Evolutionary conservation across 257 asterid species (phyloP).

Genomic region (Asclepias syriaca): DNA sequence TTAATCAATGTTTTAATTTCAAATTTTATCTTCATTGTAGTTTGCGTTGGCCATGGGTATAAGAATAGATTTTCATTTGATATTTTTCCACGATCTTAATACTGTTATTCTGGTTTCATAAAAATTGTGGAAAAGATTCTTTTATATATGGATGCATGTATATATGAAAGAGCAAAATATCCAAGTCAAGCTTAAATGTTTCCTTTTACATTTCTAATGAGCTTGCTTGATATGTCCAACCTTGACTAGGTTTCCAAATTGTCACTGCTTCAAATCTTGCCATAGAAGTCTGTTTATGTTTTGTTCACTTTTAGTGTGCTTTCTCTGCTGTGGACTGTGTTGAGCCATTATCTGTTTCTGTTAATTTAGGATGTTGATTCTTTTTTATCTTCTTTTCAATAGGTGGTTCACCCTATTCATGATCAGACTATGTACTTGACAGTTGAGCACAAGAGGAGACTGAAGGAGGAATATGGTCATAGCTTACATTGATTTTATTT

Average conservation of each 20-base stretch:
- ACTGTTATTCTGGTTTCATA: too few relatives aligned
- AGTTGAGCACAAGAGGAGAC: constrained; percentile 64
- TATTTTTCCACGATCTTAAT: too few relatives aligned
- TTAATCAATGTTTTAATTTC: neutral
- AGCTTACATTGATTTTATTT: neutral
- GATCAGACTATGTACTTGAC: constrained; percentile 82
- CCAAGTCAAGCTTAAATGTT: neutral
- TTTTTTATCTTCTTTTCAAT: neutral
- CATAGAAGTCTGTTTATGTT: neutral
- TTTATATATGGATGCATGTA: too few relatives aligned
- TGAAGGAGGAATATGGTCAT: constrained; percentile 52
- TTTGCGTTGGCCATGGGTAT: neutral
- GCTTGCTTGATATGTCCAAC: neutral
- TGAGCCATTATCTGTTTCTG: neutral
- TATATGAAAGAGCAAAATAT: neutral
- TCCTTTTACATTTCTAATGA: neutral
- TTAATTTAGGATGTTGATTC: neutral
- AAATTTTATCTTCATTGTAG: neutral
- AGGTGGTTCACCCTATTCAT: constrained; percentile 63
- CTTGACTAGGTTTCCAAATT: neutral
- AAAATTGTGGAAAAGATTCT: too few relatives aligned
- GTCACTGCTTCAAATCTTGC: neutral
- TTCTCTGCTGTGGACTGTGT: neutral
- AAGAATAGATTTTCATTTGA: neutral
- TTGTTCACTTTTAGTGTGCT: neutral